Base-by-base conservation (phyloP, 768 basidiomycete genomes). In the Russula emetica region DNA sequence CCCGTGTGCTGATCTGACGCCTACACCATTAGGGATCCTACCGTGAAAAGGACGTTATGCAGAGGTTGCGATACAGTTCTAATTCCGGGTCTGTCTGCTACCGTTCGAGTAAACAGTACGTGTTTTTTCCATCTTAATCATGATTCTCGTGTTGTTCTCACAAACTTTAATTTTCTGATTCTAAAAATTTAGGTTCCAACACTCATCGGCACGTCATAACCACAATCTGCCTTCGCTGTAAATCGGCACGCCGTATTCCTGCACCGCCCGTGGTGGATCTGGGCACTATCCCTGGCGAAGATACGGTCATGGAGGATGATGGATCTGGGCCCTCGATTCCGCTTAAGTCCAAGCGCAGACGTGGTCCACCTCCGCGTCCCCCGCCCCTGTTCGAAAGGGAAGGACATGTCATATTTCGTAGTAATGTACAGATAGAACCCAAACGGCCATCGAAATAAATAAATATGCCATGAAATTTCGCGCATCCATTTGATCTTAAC, bases 41-140 rank as follows among this genome's bases (percentile, higher is more conserved):
- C 82, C 0, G 80, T 94, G n/a, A 95, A 94, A 72, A 85, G 92
- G 13, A 83, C 86, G 1, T 69, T 93, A 8, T 95, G 92, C 75
- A 84, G 82, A 71, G 77, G 78, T 1, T 95, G 92, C 70, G 78
- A 82, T 61, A 72, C 77, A 0, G 78, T 86, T 9, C 77, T 94
- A 5, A 68, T 92, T 1, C 86, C 90, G 0, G 92, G 92, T 14
- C 66, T 81, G 1, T 86, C 88, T 1, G 82, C 83, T 0, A 78
- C 77, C 1, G 80, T 90, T 26, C 84, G 91, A 3, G 74, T 89
- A 9, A 84, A 84, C 75, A 74, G 92, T 89, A 61, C 32, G 84
- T 64, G n/a, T 28, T 3, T 42, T 42, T 38, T 30, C 18, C 7
- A 4, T 20, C 11, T 13, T 0, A 26, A 16, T 28, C 22, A 9